Evolutionary conservation across 176 grass and related monocot species (phyloP).

Genomic region (Cenchrus americanus): DNA sequence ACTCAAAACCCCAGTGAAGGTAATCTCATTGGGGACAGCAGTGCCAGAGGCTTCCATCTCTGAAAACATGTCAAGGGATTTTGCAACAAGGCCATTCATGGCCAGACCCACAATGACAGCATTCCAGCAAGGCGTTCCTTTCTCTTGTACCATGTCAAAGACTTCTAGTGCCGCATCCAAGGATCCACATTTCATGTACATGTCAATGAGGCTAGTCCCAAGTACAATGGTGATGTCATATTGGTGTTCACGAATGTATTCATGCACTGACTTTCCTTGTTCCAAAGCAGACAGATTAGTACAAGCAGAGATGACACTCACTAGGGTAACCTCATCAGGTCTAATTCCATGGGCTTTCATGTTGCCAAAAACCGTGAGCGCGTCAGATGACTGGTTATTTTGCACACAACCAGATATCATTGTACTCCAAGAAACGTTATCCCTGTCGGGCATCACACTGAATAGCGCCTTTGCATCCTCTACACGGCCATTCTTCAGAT

Average conservation of each 20-base stretch:
- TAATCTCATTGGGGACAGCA: constrained; percentile 78
- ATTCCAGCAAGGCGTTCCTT: constrained; percentile 80
- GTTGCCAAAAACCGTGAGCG: constrained; percentile 60
- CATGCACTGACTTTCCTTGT: constrained; percentile 76
- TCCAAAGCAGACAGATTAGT: constrained; percentile 68
- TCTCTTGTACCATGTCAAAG: constrained; percentile 63
- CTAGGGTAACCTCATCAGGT: constrained; percentile 70
- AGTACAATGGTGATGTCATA: constrained; percentile 59
- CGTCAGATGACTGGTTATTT: constrained; percentile 65
- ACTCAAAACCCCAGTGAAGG: constrained; percentile 81
- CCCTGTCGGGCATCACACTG: constrained; percentile 61
- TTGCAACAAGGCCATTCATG: constrained; percentile 72
- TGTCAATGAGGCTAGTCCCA: constrained; percentile 81
- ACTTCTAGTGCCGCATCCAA: constrained; percentile 70
- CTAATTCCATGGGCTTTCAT: constrained; percentile 65
- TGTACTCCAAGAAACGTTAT: constrained; percentile 79
- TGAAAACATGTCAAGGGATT: constrained; percentile 72
- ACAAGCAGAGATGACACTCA: constrained; percentile 80
- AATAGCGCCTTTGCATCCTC: constrained; percentile 66
- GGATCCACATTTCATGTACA: constrained; percentile 95
- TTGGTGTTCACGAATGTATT: constrained; percentile 63
- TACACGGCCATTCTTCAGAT: constrained; percentile 64
- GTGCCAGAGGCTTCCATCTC: constrained; percentile 65
- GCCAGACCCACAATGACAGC: constrained; percentile 75
- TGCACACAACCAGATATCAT: constrained; percentile 80